phyloP scores from a whole-genome alignment of 2,329 filamentous ascomycete species.

The Hortaea sp. region DNA sequence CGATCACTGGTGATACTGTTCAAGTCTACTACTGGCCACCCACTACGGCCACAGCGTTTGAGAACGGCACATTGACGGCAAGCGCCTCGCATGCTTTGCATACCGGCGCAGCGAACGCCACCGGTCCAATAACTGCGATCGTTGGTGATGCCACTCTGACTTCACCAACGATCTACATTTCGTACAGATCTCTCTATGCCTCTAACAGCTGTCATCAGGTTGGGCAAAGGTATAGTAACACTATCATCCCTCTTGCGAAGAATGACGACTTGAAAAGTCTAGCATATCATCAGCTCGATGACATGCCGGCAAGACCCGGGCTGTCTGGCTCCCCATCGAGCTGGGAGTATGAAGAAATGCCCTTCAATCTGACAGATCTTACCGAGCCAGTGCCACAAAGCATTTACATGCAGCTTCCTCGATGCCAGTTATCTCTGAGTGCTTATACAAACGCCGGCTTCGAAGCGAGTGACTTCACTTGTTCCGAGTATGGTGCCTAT shows the following conservation, averaged over 20 bases:
- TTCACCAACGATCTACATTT: slow-evolving; percentile 15
- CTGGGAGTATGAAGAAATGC: slow-evolving; percentile 1
- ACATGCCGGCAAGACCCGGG: not conserved
- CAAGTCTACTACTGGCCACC: slow-evolving; percentile 12
- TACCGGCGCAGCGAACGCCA: not conserved
- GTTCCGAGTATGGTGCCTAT: slow-evolving; percentile 4
- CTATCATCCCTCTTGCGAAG: slow-evolving; percentile 11
- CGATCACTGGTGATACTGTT: slow-evolving; percentile 11
- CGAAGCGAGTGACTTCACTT: slow-evolving; percentile 2
- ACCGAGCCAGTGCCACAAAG: slow-evolving; percentile 8
- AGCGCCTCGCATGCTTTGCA: not conserved
- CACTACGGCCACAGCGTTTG: slow-evolving; percentile 4
- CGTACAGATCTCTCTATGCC: slow-evolving; percentile 12
- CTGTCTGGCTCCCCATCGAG: slow-evolving; percentile 1
- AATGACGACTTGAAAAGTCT: slow-evolving; percentile 9
- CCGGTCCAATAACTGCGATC: slow-evolving; percentile 4
- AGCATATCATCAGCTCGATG: slow-evolving; percentile 1
- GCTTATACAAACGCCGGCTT: slow-evolving; percentile 1
- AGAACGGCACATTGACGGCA: slow-evolving; percentile 4
- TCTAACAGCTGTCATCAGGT: slow-evolving; percentile 11
- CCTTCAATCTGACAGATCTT: slow-evolving; percentile 11
- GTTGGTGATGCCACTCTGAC: slow-evolving; percentile 10
- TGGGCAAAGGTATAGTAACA: slow-evolving; percentile 7
- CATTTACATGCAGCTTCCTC: slow-evolving; percentile 8
- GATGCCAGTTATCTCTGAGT: slow-evolving; percentile 5